These are phyloP conservation scores for Brachypodium distachyon DNA, from an alignment of 202 grass and related monocot genomes.

Conservation along the genomic window DNA sequence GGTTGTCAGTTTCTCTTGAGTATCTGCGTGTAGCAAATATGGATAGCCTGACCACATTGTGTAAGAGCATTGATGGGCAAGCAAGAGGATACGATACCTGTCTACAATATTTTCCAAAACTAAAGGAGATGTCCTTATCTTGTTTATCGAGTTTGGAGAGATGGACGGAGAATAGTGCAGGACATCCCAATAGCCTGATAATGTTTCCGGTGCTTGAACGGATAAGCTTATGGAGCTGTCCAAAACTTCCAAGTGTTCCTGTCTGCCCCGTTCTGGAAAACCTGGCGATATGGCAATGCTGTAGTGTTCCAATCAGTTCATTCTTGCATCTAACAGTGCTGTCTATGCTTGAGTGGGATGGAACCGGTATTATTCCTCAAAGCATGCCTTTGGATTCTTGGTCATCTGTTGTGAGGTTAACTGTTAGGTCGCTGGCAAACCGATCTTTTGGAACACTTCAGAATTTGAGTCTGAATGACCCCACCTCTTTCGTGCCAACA, in stretches of 20 bases:
- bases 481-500: not conserved
- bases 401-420: not conserved
- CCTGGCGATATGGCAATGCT: accelerated
- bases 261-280: not conserved
- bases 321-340: not conserved
- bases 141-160: not conserved
- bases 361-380: accelerated
- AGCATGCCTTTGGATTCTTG: not conserved
- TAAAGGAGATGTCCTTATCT: not conserved
- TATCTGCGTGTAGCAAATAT: not conserved
- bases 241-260: not conserved
- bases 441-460: not conserved
- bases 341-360: not conserved
- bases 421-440: not conserved
- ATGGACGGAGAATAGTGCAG: not conserved
- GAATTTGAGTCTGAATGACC: accelerated
- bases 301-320: not conserved
- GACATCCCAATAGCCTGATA: too few relatives aligned
- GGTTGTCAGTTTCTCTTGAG: slow-evolving; percentile 2
- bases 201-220: not conserved
- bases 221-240: accelerated
- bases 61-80: not conserved
- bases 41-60: not conserved
- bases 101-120: not conserved
- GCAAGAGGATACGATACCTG: not conserved